Base-by-base conservation (phyloP, 495 filamentous ascomycete species). In the Apodospora peruviana region DNA sequence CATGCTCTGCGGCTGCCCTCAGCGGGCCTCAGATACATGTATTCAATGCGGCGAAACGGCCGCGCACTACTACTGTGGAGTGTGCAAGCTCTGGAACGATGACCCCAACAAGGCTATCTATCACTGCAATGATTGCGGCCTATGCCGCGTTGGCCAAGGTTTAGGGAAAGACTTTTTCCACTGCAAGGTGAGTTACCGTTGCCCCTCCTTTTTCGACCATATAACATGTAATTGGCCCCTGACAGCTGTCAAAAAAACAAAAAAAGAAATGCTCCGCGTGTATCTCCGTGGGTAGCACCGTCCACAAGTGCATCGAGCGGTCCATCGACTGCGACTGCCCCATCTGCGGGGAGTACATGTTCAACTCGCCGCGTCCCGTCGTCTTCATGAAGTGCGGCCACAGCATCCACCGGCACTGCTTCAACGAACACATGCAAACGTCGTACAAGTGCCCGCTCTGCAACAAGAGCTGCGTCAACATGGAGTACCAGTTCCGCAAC, bases 301-400 rank as follows among this genome's bases (percentile, higher is more conserved):
- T n/a, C n/a, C 93, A 99, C 70, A 87, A 86, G 53, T 99, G 93
- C 62, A 89, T 97, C 53, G 94, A 97, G 68, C 79, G 90, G 20
- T 89, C 90, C 11, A 95, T 86, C 4, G 90, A 99, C 62, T 95
- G 90, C 64, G 86, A 96, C 60, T 99, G 93, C 62, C 93, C 93
- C n/a, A 96, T 99, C 51, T 99, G 93, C 62, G 88, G 88, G 20
- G 90, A 95, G 43, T 96, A 96, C 62, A 88, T 99, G 81, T 97
- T 97, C 64, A 90, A 84, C n/a, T 97, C 93, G 17, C 83, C 87
- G 0, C 78, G 83, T 48, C 80, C 83, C 1, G 90, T 99, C 8
- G 89, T 95, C 29, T 94, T 95, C 60, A 90, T 99, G 85, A 80
- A 82, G 37, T 99, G 93, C 66, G 94, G 94, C 8, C 93, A 99